Percentiles rank a stretch among this genome's conserved stretches.
Conservation (phyloP, 208 protist species). For the Endotrypanum monterogeii region DNA sequence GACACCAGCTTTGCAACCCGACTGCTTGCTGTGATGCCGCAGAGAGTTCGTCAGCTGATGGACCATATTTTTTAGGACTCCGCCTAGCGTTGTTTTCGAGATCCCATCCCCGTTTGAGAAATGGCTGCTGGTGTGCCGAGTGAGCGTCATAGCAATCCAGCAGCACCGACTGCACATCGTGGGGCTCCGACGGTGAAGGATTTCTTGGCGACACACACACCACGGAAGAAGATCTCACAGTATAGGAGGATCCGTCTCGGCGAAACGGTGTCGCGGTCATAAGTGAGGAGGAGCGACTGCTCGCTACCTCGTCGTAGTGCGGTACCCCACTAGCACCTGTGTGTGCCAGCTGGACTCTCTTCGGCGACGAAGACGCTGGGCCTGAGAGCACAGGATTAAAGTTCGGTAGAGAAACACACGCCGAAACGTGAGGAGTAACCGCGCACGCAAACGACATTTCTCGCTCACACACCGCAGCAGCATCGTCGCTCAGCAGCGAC, state of each 20-base stretch:
- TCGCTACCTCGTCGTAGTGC: not conserved
- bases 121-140: not conserved
- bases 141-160: not conserved
- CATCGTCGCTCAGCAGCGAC: not conserved
- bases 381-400: not conserved
- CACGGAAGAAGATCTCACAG: not conserved
- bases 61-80: not conserved
- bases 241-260: not conserved
- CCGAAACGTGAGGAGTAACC: too few relatives aligned
- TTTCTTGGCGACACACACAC: conserved; percentile 2
- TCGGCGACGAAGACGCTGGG: not conserved
- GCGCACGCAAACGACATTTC: not conserved
- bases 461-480: not conserved
- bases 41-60: not conserved
- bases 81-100: not conserved
- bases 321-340: not conserved
- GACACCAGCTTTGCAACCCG: not conserved
- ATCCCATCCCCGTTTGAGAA: not conserved
- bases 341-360: not conserved
- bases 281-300: not conserved
- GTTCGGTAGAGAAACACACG: not conserved
- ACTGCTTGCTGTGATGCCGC: not conserved
- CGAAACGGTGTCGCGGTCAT: not conserved
- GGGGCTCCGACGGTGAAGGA: not conserved
- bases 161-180: not conserved